Evolutionary conservation across 2,329 filamentous ascomycete species (phyloP), one percentile per base, ranked within the genome.

Genomic region (Hypoxylon sp.): DNA sequence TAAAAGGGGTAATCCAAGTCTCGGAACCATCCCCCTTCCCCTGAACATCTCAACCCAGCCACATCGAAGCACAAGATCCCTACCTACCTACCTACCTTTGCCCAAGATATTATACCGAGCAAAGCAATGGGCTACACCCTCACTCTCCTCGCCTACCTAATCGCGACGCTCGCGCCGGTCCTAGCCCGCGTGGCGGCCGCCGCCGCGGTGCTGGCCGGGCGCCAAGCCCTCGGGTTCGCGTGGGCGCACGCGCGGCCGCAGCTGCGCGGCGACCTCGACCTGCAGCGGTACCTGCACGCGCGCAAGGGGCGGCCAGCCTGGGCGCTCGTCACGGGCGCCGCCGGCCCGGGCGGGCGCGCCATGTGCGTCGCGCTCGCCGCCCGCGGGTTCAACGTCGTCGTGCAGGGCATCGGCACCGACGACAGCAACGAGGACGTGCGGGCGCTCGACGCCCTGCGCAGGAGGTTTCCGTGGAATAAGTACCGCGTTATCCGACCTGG

Each of bases 391-490:
- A 81, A 83, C 62, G 72, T 86, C 21, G 71, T 84, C 10, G 67
- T 86, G 3, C 82, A 85, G n/a, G n/a, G n/a, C n/a, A n/a, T 86
- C 9, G 78, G 78, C 6, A 55, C 60, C 0, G 71, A 72, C n/a
- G 80, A 80, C n/a, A 84, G 84, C 75, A 81, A 83, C 62, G 72
- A 86, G 20, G 71, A 84, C 10, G 67, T 86, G 3, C 82, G 85
- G 2, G 83, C 82, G 63, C 75, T 86, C 1, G 65, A 74, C 1
- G 52, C 47, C 0, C 74, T 85, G 0, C 56, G 65, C 2, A 15
- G 63, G 0, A 43, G 69, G 3, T 77, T 75, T 49, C 80, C 80
- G 0, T 37, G 58, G 2, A 66, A 69, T 8, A 70, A 72, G 35
- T 72, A 78, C 43, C 70, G 72, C 29, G 61, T 80, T 10, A 67